A percentile compares a stretch with the other conserved stretches of the same genome.
Conservation (phyloP, 768 basidiomycete species). For the Leccinum sublutescens region DNA sequence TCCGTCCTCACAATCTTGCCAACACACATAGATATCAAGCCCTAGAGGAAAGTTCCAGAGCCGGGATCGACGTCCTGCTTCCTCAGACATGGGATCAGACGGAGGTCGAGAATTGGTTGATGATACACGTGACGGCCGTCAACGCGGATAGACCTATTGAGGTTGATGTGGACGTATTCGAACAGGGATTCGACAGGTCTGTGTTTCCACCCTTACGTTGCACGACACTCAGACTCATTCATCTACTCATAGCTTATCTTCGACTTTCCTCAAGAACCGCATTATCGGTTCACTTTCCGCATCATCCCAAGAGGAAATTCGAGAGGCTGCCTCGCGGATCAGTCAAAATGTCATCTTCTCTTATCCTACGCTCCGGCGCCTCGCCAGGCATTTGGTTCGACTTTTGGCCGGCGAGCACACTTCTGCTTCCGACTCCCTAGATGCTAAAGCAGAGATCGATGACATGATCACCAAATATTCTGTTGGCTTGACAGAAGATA, state of each 20-base stretch:
- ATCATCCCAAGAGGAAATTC: slow-evolving; percentile 5
- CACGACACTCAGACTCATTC: background rate
- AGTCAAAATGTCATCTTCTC: slow-evolving; percentile 44
- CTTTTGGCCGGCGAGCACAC: background rate
- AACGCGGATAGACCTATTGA: slow-evolving; percentile 7
- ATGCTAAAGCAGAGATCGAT: slow-evolving; percentile 27
- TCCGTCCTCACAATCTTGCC: background rate
- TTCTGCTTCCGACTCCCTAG: background rate
- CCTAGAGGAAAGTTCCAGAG: slow-evolving; percentile 24
- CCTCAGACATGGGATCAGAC: slow-evolving; percentile 24
- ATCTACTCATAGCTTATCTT: slow-evolving; percentile 31
- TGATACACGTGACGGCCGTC: slow-evolving; percentile 21
- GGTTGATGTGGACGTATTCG: slow-evolving; percentile 24
- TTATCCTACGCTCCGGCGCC: slow-evolving; percentile 36
- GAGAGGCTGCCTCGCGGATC: slow-evolving; percentile 18
- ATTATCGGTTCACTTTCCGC: slow-evolving; percentile 34
- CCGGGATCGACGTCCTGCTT: slow-evolving; percentile 22
- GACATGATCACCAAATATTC: slow-evolving; percentile 39
- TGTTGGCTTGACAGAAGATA: slow-evolving; percentile 15
- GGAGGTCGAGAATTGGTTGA: slow-evolving; percentile 27
- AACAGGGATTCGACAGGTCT: slow-evolving; percentile 39
- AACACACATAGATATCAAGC: slow-evolving; percentile 25
- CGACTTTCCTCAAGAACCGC: slow-evolving; percentile 41
- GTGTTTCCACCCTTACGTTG: background rate
- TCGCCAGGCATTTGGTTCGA: slow-evolving; percentile 31